These are phyloP conservation scores for Alternaria sp. DNA, from an alignment of 2,329 filamentous ascomycete species.

Conservation along the genomic window DNA sequence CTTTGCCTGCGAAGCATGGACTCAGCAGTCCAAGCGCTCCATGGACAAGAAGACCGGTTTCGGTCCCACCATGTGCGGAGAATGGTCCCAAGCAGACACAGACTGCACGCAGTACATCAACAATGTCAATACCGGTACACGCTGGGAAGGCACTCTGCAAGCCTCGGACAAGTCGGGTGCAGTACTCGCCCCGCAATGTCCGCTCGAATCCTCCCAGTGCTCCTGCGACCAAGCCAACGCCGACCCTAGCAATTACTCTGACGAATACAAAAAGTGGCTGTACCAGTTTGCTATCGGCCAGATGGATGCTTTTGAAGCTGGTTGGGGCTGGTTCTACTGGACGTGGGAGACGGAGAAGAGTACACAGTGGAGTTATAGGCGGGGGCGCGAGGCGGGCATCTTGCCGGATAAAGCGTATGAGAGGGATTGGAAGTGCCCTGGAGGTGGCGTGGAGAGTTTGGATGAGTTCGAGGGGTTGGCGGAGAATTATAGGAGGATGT, in stretches of 20 bases:
- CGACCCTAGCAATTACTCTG: conserved; percentile 71
- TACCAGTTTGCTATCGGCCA: conserved; percentile 93
- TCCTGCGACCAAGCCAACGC: conserved; percentile 80
- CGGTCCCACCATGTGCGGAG: conserved; percentile 92
- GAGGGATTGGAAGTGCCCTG: conserved; percentile 55
- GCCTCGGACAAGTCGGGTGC: conserved; percentile 69
- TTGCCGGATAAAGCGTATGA: conserved; percentile 67
- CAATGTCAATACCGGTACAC: conserved; percentile 85
- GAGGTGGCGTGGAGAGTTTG: conserved; percentile 36
- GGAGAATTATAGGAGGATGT: conserved; percentile 52
- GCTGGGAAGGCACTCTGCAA: conserved; percentile 89
- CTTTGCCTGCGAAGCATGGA: conserved; percentile 90
- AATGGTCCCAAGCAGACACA: conserved; percentile 98
- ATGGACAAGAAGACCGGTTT: conserved; percentile 81
- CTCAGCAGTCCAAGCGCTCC: conserved; percentile 75
- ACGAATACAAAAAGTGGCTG: conserved; percentile 83
- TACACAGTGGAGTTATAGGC: conserved; percentile 91
- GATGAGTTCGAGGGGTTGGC: conserved; percentile 55
- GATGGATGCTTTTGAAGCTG: conserved; percentile 92
- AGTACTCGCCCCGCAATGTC: conserved; percentile 78
- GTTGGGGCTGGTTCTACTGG: conserved; percentile 99
- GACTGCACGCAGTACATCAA: conserved; percentile 90
- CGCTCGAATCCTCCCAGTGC: conserved; percentile 69
- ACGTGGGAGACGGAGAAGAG: conserved; percentile 92
- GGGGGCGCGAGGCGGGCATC: conserved; percentile 78